Evolutionary conservation across 108 stramenopile genomes (phyloP), one percentile per base, ranked within the genome.

Genomic region (Cyclotella kingstonii): DNA sequence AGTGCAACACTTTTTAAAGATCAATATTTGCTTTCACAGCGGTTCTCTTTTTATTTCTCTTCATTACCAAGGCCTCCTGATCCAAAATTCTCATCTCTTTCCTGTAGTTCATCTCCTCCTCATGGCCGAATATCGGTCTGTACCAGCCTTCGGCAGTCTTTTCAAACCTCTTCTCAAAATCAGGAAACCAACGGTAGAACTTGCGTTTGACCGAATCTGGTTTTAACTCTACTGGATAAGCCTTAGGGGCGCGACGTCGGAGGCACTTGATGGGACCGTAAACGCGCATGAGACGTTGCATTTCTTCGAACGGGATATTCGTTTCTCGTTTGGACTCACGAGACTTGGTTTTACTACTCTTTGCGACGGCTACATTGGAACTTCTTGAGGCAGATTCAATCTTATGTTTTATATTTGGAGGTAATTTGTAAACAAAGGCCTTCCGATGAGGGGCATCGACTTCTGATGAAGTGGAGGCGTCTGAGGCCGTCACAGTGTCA

Each of bases 101-200:
- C 44, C 70, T 50, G 48, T 70, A 70, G 29, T 29, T 7, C 36
- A 70, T 61, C 49, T 70, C 69, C n/a, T 33, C 41, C 48, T 70
- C 69, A 45, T 70, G 69, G 15, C 69, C 69, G 33, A 28, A 30
- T 12, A 51, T 60, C 0, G 69, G 69, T 11, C 31, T 44, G 36
- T 54, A 70, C 27, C 59, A 45, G 3, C 69, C 69, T 26, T 54
- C 45, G 9, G 22, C 22, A 27, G 55, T 49, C 31, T 42, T 54
- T 38, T 54, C 52, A 31, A 70, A 70, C 26, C 69, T 36, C 21
- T 51, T 46, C 12, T 70, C 69, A 39, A 70, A 56, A 30, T 70
- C 69, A 12, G 69, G 69, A 45, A 70, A 70, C 69, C 69, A 70
- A 15, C 69, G 59, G 43, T 70, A 70, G 40, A 70, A 70, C 27